phyloP scores from a whole-genome alignment of 257 asterid genomes.

The Lavandula angustifolia region DNA sequence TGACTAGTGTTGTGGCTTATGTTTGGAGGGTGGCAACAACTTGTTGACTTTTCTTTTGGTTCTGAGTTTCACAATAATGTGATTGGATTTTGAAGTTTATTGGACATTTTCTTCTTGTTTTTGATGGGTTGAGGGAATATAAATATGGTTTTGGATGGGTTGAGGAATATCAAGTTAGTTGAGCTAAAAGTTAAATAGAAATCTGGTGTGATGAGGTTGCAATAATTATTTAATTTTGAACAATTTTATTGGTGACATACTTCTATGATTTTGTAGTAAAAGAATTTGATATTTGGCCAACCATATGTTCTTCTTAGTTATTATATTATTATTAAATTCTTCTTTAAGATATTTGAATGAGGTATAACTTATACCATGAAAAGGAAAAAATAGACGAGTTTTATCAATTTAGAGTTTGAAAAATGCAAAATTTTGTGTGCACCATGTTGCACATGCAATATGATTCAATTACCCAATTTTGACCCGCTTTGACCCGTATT shows the following conservation, averaged over 20 bases:
- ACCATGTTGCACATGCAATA: too few species aligned
- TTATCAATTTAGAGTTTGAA: too few species aligned
- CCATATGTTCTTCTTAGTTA: too few species aligned
- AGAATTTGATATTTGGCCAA: neutral
- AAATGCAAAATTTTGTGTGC: too few species aligned
- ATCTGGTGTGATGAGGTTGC: neutral
- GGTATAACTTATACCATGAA: neutral
- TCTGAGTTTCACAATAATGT: neutral
- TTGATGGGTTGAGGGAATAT: neutral
- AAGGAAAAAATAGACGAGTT: too few species aligned
- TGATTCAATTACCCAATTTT: too few species aligned
- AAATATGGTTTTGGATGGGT: neutral
- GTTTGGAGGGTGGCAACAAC: constrained; percentile 29
- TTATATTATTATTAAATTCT: too few species aligned
- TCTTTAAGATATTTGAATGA: neutral
- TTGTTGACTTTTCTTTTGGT: constrained; percentile 27
- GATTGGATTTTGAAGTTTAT: constrained; percentile 3
- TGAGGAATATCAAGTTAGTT: too few species aligned
- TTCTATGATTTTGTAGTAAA: neutral
- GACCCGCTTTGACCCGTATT: too few species aligned
- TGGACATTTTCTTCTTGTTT: neutral
- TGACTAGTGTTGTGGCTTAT: constrained; percentile 27
- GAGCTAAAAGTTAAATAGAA: too few species aligned
- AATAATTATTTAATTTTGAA: neutral
- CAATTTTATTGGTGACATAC: neutral